phyloP scores from a whole-genome alignment of 768 basidiomycete genomes.

The Pleurotus sapidus region DNA sequence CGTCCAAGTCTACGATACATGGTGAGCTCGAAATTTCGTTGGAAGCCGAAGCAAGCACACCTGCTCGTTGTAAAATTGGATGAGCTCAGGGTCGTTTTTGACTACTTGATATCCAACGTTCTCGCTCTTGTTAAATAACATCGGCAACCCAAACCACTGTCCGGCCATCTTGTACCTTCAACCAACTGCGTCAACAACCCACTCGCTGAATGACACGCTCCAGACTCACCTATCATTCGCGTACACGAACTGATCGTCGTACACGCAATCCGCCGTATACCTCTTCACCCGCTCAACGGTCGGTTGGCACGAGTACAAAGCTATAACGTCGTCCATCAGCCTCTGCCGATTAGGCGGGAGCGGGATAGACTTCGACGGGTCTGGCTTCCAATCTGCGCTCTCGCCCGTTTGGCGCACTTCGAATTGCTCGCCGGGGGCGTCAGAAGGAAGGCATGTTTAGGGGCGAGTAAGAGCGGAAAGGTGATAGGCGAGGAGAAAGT shows the following conservation, averaged over 20 bases:
- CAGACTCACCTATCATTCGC: constrained; percentile 34
- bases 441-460: constrained; percentile 3
- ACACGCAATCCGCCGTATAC: constrained; percentile 23
- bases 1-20: constrained; percentile 27
- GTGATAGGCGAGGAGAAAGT: not conserved
- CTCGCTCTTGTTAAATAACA: constrained; percentile 31
- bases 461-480: too few relatives aligned
- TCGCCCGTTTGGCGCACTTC: constrained; percentile 33
- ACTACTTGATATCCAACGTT: constrained; percentile 34
- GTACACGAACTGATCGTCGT: constrained; percentile 37
- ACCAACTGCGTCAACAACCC: not conserved
- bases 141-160: constrained; percentile 38
- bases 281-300: constrained; percentile 35
- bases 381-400: constrained; percentile 27
- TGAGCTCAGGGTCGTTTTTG: constrained; percentile 30
- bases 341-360: constrained; percentile 34
- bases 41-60: constrained; percentile 11
- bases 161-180: constrained; percentile 10
- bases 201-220: constrained; percentile 16
- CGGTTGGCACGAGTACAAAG: constrained; percentile 34
- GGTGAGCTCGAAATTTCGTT: not conserved
- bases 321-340: constrained; percentile 37
- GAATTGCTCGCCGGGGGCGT: constrained; percentile 31
- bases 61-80: constrained; percentile 44
- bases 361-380: constrained; percentile 31